Evolutionary conservation across 345 rosid genomes (phyloP), one percentile per base, ranked within the genome.

Genomic region (Orychophragmus violaceus): DNA sequence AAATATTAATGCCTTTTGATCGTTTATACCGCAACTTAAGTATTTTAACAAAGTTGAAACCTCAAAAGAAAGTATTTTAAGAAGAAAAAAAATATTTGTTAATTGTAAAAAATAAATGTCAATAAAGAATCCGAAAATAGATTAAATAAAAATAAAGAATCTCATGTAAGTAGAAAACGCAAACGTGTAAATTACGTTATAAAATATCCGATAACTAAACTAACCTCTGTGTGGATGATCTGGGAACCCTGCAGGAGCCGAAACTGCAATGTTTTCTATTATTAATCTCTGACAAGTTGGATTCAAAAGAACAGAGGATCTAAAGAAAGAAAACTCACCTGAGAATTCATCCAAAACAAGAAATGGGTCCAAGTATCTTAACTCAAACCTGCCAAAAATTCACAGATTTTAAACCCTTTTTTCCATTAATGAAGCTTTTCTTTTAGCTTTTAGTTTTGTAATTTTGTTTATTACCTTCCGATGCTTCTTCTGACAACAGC

Each of bases 181-280:
- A 27, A 59, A 35, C 42, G 42, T 39, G 32, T 50, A 39, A 12
- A 51, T 16, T 8, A 17, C 24, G 41, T 29, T 19, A 37, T n/a
- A 29, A 3, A 21, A 51, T 28, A 50, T 21, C n/a, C n/a, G 8
- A 50, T 21, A 30, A 22, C 22, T 22, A 30, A 30, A 54, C 32
- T 24, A 32, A 71, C 97, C 98, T 91, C 95, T 87, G 19, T 91
- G 98, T 36, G 98, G 98, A 77, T 91, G 98, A 76, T 91, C 98
- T 50, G 92, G 96, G 74, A 91, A 91, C 51, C 98, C 98, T 51
- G 92, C 82, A 22, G 96, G 96, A 44, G 92, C 84, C 52, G 90
- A 80, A 25, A 83, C 98, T 89, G 87, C 8, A 80, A 57, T 4
- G 55, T 9, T 41, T 55, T n/a, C 1, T 13, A 4, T 2, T 13